phyloP scores from a whole-genome alignment of 2,329 filamentous ascomycete species.

The Verticillium isaacii region DNA sequence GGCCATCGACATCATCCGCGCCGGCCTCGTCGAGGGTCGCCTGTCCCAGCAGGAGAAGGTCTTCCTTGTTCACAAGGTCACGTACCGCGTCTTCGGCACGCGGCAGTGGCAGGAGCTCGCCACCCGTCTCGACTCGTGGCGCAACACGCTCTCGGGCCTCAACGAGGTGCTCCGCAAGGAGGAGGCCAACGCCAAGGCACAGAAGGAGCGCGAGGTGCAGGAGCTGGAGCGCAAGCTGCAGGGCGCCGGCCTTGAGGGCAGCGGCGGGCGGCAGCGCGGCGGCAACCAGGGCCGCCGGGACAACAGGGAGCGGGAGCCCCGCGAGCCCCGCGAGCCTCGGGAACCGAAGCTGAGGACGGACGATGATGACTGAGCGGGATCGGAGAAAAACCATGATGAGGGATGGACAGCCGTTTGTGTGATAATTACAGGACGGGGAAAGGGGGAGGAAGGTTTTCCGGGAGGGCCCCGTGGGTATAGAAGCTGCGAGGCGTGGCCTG shows the following conservation, averaged over 20 bases:
- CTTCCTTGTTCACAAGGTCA: constrained; percentile 93
- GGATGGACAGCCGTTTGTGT: not conserved
- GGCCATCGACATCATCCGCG: constrained; percentile 97
- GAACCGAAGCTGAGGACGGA: constrained; percentile 44
- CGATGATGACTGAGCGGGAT: constrained; percentile 46
- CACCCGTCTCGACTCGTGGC: constrained; percentile 87
- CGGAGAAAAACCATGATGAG: not conserved
- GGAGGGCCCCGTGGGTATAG: not conserved
- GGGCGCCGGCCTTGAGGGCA: constrained; percentile 21
- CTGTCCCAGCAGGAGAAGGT: constrained; percentile 88
- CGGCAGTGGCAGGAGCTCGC: constrained; percentile 98
- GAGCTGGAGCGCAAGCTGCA: constrained; percentile 65
- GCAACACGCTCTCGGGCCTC: constrained; percentile 73
- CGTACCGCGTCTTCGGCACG: constrained; percentile 94
- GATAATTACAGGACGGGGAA: not conserved
- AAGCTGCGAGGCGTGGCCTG: not conserved
- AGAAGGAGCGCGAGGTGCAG: constrained; percentile 72
- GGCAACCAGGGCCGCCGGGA: constrained; percentile 23
- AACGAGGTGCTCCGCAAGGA: constrained; percentile 73
- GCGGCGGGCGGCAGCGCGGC: constrained; percentile 20
- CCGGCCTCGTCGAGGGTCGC: constrained; percentile 92
- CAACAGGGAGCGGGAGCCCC: constrained; percentile 22
- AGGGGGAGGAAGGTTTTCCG: not conserved
- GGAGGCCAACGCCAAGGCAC: constrained; percentile 71
- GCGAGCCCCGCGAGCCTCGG: constrained; percentile 19